Evolutionary conservation across 2,329 filamentous ascomycete genomes (phyloP).

Genomic region (Xylariaceae sp.): DNA sequence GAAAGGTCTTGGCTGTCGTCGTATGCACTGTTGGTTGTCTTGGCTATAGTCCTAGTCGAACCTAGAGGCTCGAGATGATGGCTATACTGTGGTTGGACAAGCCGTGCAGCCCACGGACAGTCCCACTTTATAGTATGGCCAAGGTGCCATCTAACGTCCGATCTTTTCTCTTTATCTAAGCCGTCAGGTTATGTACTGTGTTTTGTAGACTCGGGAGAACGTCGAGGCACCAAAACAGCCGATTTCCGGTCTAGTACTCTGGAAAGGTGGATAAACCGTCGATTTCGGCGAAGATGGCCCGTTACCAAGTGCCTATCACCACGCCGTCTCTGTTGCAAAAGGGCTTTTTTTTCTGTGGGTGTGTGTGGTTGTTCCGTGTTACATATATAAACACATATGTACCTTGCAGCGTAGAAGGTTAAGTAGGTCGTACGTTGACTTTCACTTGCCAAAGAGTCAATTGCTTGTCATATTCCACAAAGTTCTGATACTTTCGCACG

Average conservation of each 20-base stretch:
- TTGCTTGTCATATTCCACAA: background rate
- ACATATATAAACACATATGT: background rate
- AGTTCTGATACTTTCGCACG: background rate
- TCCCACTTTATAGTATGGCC: background rate
- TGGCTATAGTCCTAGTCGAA: background rate
- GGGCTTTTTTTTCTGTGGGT: background rate
- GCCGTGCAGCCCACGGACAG: background rate
- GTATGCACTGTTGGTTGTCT: conserved; percentile 1
- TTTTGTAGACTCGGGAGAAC: background rate
- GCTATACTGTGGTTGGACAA: background rate
- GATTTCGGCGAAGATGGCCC: background rate
- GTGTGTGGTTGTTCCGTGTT: background rate
- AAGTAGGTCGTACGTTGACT: conserved; percentile 1
- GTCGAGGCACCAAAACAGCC: background rate
- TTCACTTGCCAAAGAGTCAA: background rate
- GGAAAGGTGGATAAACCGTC: background rate
- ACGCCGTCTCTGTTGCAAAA: background rate
- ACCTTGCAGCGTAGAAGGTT: background rate
- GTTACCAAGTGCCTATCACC: background rate
- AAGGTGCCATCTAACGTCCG: background rate
- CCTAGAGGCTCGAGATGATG: background rate
- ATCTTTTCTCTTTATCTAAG: background rate
- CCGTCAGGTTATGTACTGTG: too few species aligned
- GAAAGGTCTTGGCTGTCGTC: background rate
- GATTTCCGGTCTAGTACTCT: background rate